phyloP scores from a whole-genome alignment of 768 basidiomycete genomes.

The Saitozyma podzolica region DNA sequence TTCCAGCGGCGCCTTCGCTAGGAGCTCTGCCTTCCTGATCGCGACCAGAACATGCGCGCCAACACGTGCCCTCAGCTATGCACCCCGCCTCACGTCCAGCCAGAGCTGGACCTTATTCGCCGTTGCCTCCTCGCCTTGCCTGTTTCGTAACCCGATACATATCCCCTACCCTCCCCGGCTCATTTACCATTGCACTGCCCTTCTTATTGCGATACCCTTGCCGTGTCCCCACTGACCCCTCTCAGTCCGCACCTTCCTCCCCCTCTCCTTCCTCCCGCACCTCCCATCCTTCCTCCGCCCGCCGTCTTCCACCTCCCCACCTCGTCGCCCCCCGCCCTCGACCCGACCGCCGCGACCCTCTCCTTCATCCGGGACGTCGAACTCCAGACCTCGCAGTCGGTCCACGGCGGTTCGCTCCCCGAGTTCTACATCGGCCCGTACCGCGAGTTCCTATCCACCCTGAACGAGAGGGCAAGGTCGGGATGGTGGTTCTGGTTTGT shows the following conservation, averaged over 20 bases:
- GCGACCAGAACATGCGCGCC: too few relatives aligned
- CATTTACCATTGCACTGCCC: too few relatives aligned
- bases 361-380: constrained; percentile 37
- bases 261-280: constrained; percentile 40
- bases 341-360: constrained; percentile 28
- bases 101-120: too few relatives aligned
- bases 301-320: constrained; percentile 23
- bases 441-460: constrained; percentile 70
- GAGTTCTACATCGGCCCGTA: constrained; percentile 80
- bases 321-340: constrained; percentile 12
- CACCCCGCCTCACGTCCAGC: too few relatives aligned
- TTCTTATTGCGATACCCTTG: too few relatives aligned
- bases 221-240: too few relatives aligned
- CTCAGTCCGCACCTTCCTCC: constrained; percentile 46
- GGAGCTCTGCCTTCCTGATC: too few relatives aligned
- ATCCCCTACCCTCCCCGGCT: too few relatives aligned
- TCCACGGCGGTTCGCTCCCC: constrained; percentile 59
- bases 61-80: too few relatives aligned
- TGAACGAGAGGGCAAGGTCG: constrained; percentile 70
- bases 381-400: constrained; percentile 25
- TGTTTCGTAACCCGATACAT: too few relatives aligned
- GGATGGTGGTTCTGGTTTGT: constrained; percentile 78
- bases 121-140: too few relatives aligned
- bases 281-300: constrained; percentile 49
- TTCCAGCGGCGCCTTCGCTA: too few relatives aligned